phyloP scores from a whole-genome alignment of 78 protist species.

The Dictyostelium firmibasis region DNA sequence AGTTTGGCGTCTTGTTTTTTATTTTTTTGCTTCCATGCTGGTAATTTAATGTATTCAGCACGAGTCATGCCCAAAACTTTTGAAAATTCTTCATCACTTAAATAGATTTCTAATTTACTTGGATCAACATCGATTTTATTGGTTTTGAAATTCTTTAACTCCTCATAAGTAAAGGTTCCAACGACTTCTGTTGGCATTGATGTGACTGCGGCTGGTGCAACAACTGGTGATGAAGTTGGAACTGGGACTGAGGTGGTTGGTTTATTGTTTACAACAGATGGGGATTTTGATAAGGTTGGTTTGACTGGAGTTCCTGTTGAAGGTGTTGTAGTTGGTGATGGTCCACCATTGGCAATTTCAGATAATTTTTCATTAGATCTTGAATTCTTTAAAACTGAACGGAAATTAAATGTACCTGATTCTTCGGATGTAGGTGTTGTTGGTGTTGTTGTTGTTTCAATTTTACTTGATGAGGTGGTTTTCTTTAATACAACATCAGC shows the following conservation, averaged over 20 bases:
- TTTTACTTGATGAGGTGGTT: not conserved
- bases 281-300: constrained; percentile 25
- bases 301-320: not conserved
- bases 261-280: not conserved
- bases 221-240: constrained; percentile 5
- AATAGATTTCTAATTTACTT: constrained; percentile 31
- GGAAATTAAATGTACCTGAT: constrained; percentile 18
- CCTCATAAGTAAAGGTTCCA: not conserved
- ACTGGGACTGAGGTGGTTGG: constrained; percentile 13
- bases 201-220: not conserved
- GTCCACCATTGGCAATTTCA: not conserved
- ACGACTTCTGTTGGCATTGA: not conserved
- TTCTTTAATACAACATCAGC: constrained; percentile 27
- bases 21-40: constrained; percentile 66
- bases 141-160: constrained; percentile 35
- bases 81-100: constrained; percentile 29
- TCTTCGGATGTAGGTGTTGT: not conserved
- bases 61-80: not conserved
- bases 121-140: not conserved
- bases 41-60: constrained; percentile 20
- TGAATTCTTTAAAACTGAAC: constrained; percentile 58
- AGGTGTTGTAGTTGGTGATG: not conserved
- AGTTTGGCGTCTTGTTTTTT: constrained; percentile 24
- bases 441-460: not conserved
- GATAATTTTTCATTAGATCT: not conserved